phyloP scores from a whole-genome alignment of 2,329 filamentous ascomycete species.

The Trichophyton schoenleinii region DNA sequence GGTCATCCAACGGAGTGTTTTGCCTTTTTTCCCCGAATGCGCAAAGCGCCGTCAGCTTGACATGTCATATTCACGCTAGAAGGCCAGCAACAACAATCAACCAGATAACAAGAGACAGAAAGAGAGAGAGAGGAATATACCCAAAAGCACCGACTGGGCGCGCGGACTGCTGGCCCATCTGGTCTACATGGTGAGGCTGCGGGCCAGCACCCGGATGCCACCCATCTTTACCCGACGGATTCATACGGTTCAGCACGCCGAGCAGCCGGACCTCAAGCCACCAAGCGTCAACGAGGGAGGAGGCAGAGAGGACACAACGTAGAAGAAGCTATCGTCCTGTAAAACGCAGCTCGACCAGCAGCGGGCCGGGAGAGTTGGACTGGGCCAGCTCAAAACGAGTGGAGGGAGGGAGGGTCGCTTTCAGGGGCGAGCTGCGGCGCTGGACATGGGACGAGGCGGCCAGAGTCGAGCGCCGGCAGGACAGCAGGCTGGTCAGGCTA shows the following conservation, averaged over 20 bases:
- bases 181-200: constrained; percentile 32
- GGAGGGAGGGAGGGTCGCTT: not conserved
- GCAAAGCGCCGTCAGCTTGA: not conserved
- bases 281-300: not conserved
- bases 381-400: not conserved
- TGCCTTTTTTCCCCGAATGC: constrained; percentile 18
- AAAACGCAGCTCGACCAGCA: not conserved
- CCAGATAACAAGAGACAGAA: not conserved
- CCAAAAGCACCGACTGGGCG: constrained; percentile 34
- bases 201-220: constrained; percentile 31
- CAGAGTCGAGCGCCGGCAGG: not conserved
- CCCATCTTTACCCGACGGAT: constrained; percentile 31
- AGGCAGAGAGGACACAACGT: not conserved
- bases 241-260: constrained; percentile 20
- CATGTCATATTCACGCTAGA: not conserved
- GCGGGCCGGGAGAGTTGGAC: not conserved
- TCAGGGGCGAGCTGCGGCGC: not conserved
- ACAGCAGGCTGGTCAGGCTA: not conserved
- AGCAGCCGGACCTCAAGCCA: not conserved
- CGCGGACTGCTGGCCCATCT: constrained; percentile 28
- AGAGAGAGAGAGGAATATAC: constrained; percentile 20
- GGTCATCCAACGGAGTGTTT: constrained; percentile 29
- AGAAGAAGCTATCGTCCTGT: not conserved
- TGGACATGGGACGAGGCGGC: not conserved
- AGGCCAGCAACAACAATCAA: not conserved